Evolutionary conservation across 2,329 filamentous ascomycete species (phyloP).

Genomic region (Torrubiellomyces zombiae): DNA sequence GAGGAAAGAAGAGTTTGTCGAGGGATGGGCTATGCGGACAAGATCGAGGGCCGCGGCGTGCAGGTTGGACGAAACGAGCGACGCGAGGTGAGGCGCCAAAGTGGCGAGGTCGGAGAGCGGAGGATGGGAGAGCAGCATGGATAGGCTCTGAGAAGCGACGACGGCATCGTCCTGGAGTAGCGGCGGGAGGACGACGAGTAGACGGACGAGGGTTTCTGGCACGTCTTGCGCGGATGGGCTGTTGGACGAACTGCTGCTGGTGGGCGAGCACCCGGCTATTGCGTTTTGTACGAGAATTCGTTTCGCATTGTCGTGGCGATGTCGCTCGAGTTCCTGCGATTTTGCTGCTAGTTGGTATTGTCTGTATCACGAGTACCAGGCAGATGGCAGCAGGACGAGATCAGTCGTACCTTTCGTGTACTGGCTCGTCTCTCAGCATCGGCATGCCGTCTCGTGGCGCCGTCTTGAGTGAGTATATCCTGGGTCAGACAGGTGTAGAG

Average conservation of each 20-base stretch:
- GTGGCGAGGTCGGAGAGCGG: slow-evolving; percentile 30
- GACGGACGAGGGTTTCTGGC: slow-evolving; percentile 30
- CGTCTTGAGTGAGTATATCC: slow-evolving; percentile 37
- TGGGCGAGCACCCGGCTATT: slow-evolving; percentile 26
- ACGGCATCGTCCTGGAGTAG: slow-evolving; percentile 22
- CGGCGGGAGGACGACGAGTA: slow-evolving; percentile 36
- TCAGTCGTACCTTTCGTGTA: slow-evolving; percentile 31
- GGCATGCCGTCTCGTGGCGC: slow-evolving; percentile 36
- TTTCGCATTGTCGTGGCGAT: slow-evolving; percentile 31
- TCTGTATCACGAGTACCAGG: too few relatives aligned
- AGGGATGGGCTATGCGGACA: slow-evolving; percentile 29
- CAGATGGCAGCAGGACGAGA: too few relatives aligned
- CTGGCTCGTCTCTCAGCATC: slow-evolving; percentile 31
- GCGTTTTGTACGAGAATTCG: slow-evolving; percentile 33
- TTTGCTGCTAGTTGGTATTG: too few relatives aligned
- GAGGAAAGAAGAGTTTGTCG: slow-evolving; percentile 37
- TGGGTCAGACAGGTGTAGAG: slow-evolving; percentile 39
- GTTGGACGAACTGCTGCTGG: too few relatives aligned
- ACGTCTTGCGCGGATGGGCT: slow-evolving; percentile 9
- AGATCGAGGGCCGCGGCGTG: slow-evolving; percentile 30
- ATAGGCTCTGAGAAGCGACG: slow-evolving; percentile 18
- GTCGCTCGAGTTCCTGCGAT: slow-evolving; percentile 31
- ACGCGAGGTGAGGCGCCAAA: slow-evolving; percentile 29
- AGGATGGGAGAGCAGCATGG: slow-evolving; percentile 30
- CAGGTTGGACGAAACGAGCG: slow-evolving; percentile 31